Base-by-base conservation (phyloP, 306 rosid species). In the Dryas alaskensis region DNA sequence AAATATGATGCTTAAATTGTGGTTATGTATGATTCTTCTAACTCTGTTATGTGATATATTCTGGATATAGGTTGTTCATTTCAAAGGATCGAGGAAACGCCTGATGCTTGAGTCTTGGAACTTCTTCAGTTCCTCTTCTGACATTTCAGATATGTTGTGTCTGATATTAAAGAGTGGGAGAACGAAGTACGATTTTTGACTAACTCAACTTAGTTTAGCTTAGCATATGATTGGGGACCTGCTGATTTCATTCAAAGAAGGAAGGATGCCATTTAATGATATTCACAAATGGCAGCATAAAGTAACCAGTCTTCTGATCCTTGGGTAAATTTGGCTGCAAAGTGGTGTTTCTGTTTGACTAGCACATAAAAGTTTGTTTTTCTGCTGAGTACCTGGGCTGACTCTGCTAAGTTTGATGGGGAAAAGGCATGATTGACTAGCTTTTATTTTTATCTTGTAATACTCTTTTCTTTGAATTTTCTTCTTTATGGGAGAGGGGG, bases 71-170 rank as follows among this genome's bases (percentile, higher is more conserved):
- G 92, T 91, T 74, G 86, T 94, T 80, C 98, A 94, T 82, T 94
- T 94, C 82, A 94, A 94, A 91, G 98, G 98, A 80, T 93, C 96
- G 45, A 91, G 98, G 80, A 93, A 93, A 81, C 96, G 98, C 37
- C 88, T 91, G 51, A 91, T 93, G 98, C 97, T 91, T 0, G 98
- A 91, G 81, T 84, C 94, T 50, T 93, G 98, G 98, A 86, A 91
- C 79, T 91, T 87, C 81, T 89, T 86, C 73, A 77, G 70, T 49
- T 87, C 91, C n/a, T 77, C 81, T 79, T 75, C 70, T 25, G 76
- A 82, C 67, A 83, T 87, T 43, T 69, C 86, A 27, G 91, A 91
- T 82, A 88, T 89, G 98, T 74, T 89, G 81, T 94, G 98, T 83
- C 95, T 91, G 66, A 77, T 94, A 77, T 63, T 94, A 76, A 83